Conservation (phyloP, 768 basidiomycete species). For the Infundibulicybe gibba region DNA sequence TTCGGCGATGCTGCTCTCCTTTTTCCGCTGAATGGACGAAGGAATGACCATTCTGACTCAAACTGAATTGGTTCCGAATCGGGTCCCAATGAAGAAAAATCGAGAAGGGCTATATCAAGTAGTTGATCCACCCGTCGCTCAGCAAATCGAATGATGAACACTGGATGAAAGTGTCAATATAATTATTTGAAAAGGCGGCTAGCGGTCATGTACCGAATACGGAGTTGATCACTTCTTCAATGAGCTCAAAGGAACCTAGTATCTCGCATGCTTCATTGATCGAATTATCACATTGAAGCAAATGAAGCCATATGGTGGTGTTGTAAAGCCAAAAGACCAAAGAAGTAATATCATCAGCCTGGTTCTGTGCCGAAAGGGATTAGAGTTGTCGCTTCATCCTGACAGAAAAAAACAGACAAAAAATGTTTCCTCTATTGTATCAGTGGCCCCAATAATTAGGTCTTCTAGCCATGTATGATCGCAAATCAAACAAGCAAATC, state of each 20-base stretch:
- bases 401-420: conserved; percentile 59
- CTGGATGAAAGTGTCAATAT: conserved; percentile 36
- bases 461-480: conserved; percentile 93
- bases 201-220: conserved; percentile 68
- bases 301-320: conserved; percentile 83
- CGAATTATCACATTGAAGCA: conserved; percentile 81
- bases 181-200: background rate
- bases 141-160: conserved; percentile 91
- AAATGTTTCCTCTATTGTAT: conserved; percentile 87
- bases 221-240: conserved; percentile 92
- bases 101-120: conserved; percentile 79
- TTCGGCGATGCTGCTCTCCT: conserved; percentile 41
- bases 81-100: conserved; percentile 72
- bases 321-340: conserved; percentile 97
- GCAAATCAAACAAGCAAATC: conserved; percentile 91
- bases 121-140: conserved; percentile 87
- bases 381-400: background rate
- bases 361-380: conserved; percentile 45
- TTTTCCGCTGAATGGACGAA: conserved; percentile 68
- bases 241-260: conserved; percentile 77
- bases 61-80: conserved; percentile 85
- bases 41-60: conserved; percentile 94
- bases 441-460: conserved; percentile 85
- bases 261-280: conserved; percentile 79
- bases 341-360: conserved; percentile 80